Evolutionary conservation across 495 filamentous ascomycete species (phyloP).

Genomic region (Lepraria neglecta): DNA sequence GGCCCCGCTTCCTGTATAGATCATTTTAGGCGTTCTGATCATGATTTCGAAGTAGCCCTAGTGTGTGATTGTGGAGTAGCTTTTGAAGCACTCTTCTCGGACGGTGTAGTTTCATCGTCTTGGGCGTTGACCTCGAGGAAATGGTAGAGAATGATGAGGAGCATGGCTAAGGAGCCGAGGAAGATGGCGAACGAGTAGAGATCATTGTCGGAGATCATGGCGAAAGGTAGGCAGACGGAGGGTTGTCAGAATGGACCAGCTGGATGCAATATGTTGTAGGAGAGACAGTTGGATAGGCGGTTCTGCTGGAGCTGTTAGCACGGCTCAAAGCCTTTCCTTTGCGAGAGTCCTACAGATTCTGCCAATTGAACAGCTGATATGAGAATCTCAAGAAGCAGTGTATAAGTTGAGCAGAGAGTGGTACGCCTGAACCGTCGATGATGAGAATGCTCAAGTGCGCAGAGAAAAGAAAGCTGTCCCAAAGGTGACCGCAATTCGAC

Average conservation of each 20-base stretch:
- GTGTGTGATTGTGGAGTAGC: conserved; percentile 10
- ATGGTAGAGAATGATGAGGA: conserved; percentile 91
- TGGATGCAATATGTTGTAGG: background rate
- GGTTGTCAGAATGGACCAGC: background rate
- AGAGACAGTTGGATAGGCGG: background rate
- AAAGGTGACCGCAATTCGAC: too few relatives aligned
- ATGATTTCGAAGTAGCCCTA: conserved; percentile 13
- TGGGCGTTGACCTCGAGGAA: conserved; percentile 91
- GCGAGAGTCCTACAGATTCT: background rate
- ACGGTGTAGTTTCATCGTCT: conserved; percentile 38
- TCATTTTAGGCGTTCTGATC: background rate
- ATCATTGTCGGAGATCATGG: conserved; percentile 80
- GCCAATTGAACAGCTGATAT: background rate
- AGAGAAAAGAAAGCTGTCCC: too few relatives aligned
- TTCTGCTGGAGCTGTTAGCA: background rate
- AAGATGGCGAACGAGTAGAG: conserved; percentile 78
- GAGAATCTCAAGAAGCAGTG: too few relatives aligned
- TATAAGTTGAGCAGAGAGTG: too few relatives aligned
- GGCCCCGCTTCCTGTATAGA: background rate
- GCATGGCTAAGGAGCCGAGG: conserved; percentile 84
- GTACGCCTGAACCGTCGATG: too few relatives aligned
- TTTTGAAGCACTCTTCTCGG: conserved; percentile 10
- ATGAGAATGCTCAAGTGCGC: too few relatives aligned
- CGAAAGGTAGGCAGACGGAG: background rate
- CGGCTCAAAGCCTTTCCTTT: background rate